Percentiles rank a stretch among this genome's conserved stretches.
Evolutionary conservation across 2,329 filamentous ascomycete genomes (phyloP).

Genomic region (Fusarium metavorans): DNA sequence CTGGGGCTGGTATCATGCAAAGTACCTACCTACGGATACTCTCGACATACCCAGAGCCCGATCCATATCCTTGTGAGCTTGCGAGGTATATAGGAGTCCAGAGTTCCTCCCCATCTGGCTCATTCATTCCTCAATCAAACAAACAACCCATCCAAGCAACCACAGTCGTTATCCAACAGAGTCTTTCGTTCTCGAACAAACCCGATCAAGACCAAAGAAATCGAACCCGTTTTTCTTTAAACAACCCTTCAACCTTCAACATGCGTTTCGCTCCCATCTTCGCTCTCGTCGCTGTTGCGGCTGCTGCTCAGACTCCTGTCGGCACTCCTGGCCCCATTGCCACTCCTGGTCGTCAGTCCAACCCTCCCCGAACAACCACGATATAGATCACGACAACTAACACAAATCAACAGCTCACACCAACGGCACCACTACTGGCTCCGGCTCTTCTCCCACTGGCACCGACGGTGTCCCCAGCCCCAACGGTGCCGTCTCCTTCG

Average conservation of each 20-base stretch:
- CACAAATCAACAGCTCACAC: constrained; percentile 16
- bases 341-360: constrained; percentile 34
- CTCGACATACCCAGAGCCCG: constrained; percentile 6
- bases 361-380: constrained; percentile 18
- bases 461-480: constrained; percentile 11
- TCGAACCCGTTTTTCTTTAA: constrained; percentile 10
- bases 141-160: constrained; percentile 18
- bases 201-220: not conserved
- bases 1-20: constrained; percentile 34
- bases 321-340: constrained; percentile 30
- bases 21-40: not conserved
- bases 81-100: constrained; percentile 36
- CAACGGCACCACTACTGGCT: constrained; percentile 35
- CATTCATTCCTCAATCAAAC: constrained; percentile 11
- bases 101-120: constrained; percentile 20
- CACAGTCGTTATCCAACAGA: constrained; percentile 32
- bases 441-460: constrained; percentile 10
- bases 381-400: constrained; percentile 15
- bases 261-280: constrained; percentile 45
- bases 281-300: constrained; percentile 42
- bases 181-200: constrained; percentile 28
- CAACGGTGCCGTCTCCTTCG: constrained; percentile 36
- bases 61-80: constrained; percentile 25
- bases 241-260: constrained; percentile 28
- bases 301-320: constrained; percentile 38